Conservation (phyloP, 2,329 filamentous ascomycete genomes). For the Dactylella cylindrospora region DNA sequence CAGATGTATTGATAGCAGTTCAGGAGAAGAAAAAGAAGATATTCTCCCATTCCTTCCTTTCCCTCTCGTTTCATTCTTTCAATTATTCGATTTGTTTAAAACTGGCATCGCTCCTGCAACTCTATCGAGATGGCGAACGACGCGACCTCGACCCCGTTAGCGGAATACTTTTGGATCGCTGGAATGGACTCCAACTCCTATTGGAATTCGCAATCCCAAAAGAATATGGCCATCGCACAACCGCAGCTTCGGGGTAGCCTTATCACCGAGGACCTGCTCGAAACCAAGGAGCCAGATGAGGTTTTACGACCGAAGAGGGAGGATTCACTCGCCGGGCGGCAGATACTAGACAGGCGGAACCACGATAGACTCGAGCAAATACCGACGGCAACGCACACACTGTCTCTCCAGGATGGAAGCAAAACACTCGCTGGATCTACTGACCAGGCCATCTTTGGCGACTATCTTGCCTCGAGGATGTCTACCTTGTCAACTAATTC, state of each 20-base stretch:
- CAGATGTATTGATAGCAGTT: too few relatives aligned
- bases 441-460: slow-evolving; percentile 3
- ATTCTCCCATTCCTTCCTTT: too few relatives aligned
- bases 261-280: slow-evolving; percentile 48
- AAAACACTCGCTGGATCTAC: slow-evolving; percentile 16
- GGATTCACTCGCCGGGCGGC: slow-evolving; percentile 30
- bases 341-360: slow-evolving; percentile 23
- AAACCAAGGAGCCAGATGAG: slow-evolving; percentile 48
- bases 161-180: slow-evolving; percentile 76
- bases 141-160: slow-evolving; percentile 63
- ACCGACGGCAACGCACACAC: not conserved
- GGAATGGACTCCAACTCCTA: slow-evolving; percentile 69
- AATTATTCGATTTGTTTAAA: too few relatives aligned
- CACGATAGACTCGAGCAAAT: slow-evolving; percentile 28
- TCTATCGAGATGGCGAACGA: slow-evolving; percentile 42
- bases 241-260: slow-evolving; percentile 49
- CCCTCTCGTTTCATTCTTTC: too few relatives aligned
- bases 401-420: slow-evolving; percentile 8
- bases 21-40: too few relatives aligned
- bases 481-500: slow-evolving; percentile 40
- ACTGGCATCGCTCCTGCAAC: too few relatives aligned
- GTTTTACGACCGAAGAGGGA: slow-evolving; percentile 43
- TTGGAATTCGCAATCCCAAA: slow-evolving; percentile 55
- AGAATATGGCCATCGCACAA: slow-evolving; percentile 52
- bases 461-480: slow-evolving; percentile 24